phyloP scores from a whole-genome alignment of 805 yeast genomes.

The Saccharomyces jurei region DNA sequence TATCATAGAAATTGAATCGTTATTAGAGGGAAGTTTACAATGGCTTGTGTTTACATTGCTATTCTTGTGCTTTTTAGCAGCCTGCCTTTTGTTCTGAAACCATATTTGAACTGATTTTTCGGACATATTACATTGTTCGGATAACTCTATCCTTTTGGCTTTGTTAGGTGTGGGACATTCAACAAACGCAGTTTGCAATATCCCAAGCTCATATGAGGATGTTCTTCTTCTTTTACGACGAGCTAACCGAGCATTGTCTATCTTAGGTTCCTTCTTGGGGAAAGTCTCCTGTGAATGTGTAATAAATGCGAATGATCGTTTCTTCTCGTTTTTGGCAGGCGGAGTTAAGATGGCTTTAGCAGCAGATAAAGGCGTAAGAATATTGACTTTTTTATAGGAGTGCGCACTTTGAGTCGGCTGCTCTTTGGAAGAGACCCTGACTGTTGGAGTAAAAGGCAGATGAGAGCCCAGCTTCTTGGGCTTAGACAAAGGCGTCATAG shows the following conservation, averaged over 20 bases:
- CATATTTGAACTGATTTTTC: conserved; percentile 95
- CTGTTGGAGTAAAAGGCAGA: not conserved
- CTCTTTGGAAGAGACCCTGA: not conserved
- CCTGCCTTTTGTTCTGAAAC: conserved; percentile 93
- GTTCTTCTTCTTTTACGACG: conserved; percentile 92
- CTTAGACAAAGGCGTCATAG: not conserved
- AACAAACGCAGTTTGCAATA: conserved; percentile 70
- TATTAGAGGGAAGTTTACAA: not conserved
- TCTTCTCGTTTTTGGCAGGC: conserved; percentile 24
- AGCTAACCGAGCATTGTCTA: conserved; percentile 79
- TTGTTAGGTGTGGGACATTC: conserved; percentile 75
- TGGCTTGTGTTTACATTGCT: not conserved
- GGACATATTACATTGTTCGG: conserved; percentile 73
- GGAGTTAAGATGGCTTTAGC: conserved; percentile 29
- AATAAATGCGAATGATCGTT: conserved; percentile 63
- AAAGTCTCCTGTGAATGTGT: conserved; percentile 84
- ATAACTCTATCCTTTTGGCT: conserved; percentile 64
- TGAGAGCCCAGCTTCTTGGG: not conserved
- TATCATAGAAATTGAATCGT: not conserved
- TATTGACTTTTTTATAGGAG: conserved; percentile 13
- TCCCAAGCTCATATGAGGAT: conserved; percentile 70
- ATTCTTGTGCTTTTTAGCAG: conserved; percentile 45
- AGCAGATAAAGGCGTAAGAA: conserved; percentile 28
- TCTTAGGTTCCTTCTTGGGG: conserved; percentile 66
- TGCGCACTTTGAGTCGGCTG: not conserved